These are phyloP conservation scores for Zasmidium angulare DNA, from an alignment of 2,329 filamentous ascomycete species.

Conservation along the genomic window DNA sequence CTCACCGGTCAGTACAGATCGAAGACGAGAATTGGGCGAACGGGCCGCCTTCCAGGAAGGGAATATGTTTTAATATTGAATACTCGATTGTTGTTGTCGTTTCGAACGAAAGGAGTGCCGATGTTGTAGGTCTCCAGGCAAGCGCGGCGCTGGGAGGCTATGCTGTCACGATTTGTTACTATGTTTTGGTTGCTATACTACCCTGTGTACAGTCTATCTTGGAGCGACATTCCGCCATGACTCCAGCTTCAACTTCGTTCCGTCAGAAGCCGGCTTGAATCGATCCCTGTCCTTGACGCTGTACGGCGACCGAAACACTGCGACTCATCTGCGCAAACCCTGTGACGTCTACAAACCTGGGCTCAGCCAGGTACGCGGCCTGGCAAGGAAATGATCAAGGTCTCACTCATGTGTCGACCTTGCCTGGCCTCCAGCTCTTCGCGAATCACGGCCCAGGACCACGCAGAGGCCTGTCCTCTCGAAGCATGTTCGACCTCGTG, in stretches of 20 bases:
- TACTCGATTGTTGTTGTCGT: neutral
- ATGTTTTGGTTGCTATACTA: neutral
- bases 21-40: neutral
- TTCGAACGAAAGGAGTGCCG: neutral
- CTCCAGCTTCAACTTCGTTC: neutral
- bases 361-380: too few relatives aligned
- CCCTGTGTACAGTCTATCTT: neutral
- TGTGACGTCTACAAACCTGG: too few relatives aligned
- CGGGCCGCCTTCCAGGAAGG: neutral
- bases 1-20: neutral
- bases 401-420: too few relatives aligned
- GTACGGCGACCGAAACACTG: neutral
- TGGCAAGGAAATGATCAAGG: too few relatives aligned
- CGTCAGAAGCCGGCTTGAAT: neutral
- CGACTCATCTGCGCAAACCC: neutral
- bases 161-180: neutral
- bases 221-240: neutral
- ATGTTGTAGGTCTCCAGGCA: neutral
- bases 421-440: too few relatives aligned
- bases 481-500: neutral
- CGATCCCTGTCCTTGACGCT: neutral
- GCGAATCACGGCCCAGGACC: neutral
- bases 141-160: conserved; percentile 1
- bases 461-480: neutral
- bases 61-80: neutral